Conservation (phyloP, 2,329 filamentous ascomycete species). For the Talaromyces sp. region DNA sequence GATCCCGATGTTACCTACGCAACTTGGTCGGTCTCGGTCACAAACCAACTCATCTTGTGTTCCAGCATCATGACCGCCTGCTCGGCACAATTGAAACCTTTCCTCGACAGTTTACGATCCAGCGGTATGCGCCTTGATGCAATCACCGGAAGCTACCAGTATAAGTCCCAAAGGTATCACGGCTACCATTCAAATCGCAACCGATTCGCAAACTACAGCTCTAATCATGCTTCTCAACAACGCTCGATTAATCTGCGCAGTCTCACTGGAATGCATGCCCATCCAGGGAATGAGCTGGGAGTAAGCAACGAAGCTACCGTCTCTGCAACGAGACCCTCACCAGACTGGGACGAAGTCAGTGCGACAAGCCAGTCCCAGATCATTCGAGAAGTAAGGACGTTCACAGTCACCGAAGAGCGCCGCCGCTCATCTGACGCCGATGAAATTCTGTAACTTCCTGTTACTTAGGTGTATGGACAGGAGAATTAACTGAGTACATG, state of each 20-base stretch:
- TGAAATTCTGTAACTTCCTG: background rate
- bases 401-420: conserved; percentile 23
- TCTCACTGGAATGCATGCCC: conserved; percentile 11
- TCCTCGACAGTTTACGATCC: conserved; percentile 29
- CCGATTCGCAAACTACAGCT: conserved; percentile 12
- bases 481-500: background rate
- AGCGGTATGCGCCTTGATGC: conserved; percentile 27
- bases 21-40: conserved; percentile 23
- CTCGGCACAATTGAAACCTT: conserved; percentile 30
- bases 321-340: conserved; percentile 17
- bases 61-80: conserved; percentile 30
- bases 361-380: conserved; percentile 27
- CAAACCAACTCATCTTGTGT: conserved; percentile 16
- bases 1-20: conserved; percentile 23
- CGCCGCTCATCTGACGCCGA: conserved; percentile 5
- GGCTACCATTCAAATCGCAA: conserved; percentile 18
- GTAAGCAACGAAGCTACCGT: conserved; percentile 12
- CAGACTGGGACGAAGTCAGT: conserved; percentile 26
- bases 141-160: conserved; percentile 19
- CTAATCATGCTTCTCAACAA: conserved; percentile 9
- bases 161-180: conserved; percentile 17
- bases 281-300: background rate
- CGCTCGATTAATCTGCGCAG: conserved; percentile 20
- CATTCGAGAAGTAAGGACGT: conserved; percentile 26
- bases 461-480: background rate